These are phyloP conservation scores for Leishmania mexicana DNA, from an alignment of 208 protist genomes.

Conservation along the genomic window DNA sequence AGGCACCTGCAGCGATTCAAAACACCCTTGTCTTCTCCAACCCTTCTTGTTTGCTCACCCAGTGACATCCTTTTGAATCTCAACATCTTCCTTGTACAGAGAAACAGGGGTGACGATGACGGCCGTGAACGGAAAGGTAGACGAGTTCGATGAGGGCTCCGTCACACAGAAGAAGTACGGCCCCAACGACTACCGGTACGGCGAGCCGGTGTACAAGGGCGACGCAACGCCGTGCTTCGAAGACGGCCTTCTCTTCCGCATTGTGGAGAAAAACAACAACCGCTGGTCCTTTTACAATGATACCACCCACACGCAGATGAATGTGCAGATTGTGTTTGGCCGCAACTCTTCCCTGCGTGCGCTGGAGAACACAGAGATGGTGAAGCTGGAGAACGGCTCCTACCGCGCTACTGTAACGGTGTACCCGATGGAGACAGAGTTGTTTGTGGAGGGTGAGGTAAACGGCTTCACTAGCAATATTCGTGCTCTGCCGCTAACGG, in stretches of 20 bases:
- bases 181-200: constrained; percentile 32
- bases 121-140: constrained; percentile 39
- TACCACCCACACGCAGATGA: constrained; percentile 73
- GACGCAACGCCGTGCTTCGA: constrained; percentile 67
- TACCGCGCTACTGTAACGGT: constrained; percentile 61
- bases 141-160: constrained; percentile 83
- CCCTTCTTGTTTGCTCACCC: background rate
- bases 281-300: constrained; percentile 91
- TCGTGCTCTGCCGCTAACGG: constrained; percentile 49
- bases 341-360: constrained; percentile 56
- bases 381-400: constrained; percentile 43
- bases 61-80: background rate
- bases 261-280: constrained; percentile 56
- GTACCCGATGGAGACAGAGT: constrained; percentile 80
- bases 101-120: constrained; percentile 6
- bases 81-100: background rate
- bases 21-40: background rate
- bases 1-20: background rate
- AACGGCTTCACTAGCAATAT: constrained; percentile 78
- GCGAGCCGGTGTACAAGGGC: constrained; percentile 55
- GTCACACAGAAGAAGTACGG: constrained; percentile 46
- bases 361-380: constrained; percentile 65
- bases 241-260: constrained; percentile 73
- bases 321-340: constrained; percentile 74
- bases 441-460: constrained; percentile 64